Evolutionary conservation across 805 yeast species (phyloP).

Genomic region (Lipomyces chichibuensis): DNA sequence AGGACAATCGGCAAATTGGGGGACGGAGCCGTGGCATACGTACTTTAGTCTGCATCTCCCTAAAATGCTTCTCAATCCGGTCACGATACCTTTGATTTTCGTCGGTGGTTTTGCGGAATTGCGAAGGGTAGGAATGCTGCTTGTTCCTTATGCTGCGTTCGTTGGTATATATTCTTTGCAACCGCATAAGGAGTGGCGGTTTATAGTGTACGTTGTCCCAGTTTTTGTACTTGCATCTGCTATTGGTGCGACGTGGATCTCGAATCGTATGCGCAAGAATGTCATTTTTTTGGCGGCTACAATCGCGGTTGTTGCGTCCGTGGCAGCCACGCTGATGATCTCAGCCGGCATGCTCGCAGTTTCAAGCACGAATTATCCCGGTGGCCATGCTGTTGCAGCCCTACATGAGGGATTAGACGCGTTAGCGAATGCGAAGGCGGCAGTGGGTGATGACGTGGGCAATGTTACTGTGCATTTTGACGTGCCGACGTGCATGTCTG

Average conservation of each 20-base stretch:
- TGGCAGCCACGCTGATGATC: conserved; percentile 39
- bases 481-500: conserved; percentile 83
- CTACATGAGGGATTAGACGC: conserved; percentile 52
- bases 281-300: conserved; percentile 42
- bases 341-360: conserved; percentile 54
- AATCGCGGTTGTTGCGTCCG: conserved; percentile 44
- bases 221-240: conserved; percentile 67
- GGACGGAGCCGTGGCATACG: conserved; percentile 70
- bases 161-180: conserved; percentile 72
- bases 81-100: conserved; percentile 48
- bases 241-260: conserved; percentile 51
- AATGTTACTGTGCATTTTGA: conserved; percentile 66
- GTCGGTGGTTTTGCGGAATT: conserved; percentile 49
- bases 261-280: conserved; percentile 23
- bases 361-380: conserved; percentile 83
- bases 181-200: conserved; percentile 95
- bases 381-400: conserved; percentile 69
- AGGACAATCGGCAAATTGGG: conserved; percentile 82
- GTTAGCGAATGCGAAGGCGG: conserved; percentile 71
- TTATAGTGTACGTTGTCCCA: conserved; percentile 76
- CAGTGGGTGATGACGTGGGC: conserved; percentile 81
- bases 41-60: conserved; percentile 64
- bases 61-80: conserved; percentile 45
- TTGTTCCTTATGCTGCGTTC: conserved; percentile 57
- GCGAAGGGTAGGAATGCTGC: conserved; percentile 42